Evolutionary conservation across 2,329 filamentous ascomycete genomes (phyloP).

Genomic region (Pseudogymnoascus sp.): DNA sequence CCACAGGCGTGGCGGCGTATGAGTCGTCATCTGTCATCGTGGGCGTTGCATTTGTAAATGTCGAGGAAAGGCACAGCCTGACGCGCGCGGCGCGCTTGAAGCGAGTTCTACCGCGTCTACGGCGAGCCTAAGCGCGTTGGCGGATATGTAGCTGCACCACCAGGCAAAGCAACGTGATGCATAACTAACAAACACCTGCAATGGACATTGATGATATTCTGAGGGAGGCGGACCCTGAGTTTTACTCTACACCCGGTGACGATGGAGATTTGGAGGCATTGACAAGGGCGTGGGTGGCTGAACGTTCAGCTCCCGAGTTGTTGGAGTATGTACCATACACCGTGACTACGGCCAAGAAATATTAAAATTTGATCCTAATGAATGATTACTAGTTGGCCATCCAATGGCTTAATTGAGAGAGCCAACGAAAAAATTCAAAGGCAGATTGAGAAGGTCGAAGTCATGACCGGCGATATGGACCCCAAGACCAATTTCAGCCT

Average conservation of each 20-base stretch:
- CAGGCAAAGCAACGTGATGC: background rate
- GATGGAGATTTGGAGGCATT: slow-evolving; percentile 69
- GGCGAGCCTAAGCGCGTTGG: background rate
- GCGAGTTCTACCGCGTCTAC: background rate
- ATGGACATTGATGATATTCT: slow-evolving; percentile 82
- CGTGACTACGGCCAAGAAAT: background rate
- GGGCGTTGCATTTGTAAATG: background rate
- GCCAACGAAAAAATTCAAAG: slow-evolving; percentile 63
- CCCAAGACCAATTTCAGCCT: slow-evolving; percentile 86
- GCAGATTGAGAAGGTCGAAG: slow-evolving; percentile 65
- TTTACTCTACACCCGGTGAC: slow-evolving; percentile 38
- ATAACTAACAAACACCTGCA: background rate
- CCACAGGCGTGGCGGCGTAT: background rate
- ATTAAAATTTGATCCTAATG: slow-evolving; percentile 11
- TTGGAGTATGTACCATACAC: slow-evolving; percentile 51
- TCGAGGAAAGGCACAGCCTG: background rate
- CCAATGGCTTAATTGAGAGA: slow-evolving; percentile 70
- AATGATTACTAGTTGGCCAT: slow-evolving; percentile 46
- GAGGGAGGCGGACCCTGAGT: slow-evolving; percentile 58
- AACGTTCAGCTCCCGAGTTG: slow-evolving; percentile 84
- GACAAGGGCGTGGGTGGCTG: slow-evolving; percentile 87
- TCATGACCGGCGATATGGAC: slow-evolving; percentile 77
- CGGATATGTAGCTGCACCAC: background rate
- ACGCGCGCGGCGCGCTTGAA: background rate
- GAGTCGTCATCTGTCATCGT: background rate